Evolutionary conservation across 192 early-diverging fungal species (phyloP).

Genomic region (Polychytrium aggregatum): DNA sequence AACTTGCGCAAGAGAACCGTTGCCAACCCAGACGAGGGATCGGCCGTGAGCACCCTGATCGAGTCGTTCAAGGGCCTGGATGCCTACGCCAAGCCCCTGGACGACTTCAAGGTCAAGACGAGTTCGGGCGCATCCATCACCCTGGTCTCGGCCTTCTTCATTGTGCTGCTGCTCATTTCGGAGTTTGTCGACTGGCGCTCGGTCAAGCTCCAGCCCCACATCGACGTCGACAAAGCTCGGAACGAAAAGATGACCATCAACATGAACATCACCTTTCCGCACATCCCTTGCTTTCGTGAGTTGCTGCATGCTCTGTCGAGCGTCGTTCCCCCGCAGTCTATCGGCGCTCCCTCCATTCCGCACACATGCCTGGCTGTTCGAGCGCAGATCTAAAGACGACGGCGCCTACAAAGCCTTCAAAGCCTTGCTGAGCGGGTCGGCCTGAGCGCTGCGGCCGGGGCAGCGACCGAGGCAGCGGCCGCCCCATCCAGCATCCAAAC

Average conservation of each 20-base stretch:
- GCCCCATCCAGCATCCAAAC: too few relatives aligned
- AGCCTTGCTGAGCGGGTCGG: too few relatives aligned
- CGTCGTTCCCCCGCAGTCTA: neutral
- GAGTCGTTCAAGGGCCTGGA: too few relatives aligned
- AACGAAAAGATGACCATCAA: slow-evolving; percentile 85
- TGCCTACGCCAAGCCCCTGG: slow-evolving; percentile 88
- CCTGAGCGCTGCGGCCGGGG: too few relatives aligned
- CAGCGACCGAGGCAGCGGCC: too few relatives aligned
- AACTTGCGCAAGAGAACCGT: too few relatives aligned
- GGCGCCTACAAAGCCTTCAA: neutral
- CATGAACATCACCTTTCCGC: slow-evolving; percentile 83
- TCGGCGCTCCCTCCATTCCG: neutral
- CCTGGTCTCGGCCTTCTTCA: slow-evolving; percentile 58
- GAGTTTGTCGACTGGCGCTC: slow-evolving; percentile 75
- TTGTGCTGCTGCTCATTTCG: slow-evolving; percentile 61
- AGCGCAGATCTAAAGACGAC: too few relatives aligned
- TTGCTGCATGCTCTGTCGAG: neutral
- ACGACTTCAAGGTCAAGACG: slow-evolving; percentile 84
- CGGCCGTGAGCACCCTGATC: too few relatives aligned
- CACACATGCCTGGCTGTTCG: too few relatives aligned
- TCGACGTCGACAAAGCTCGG: slow-evolving; percentile 73
- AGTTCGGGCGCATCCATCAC: slow-evolving; percentile 71
- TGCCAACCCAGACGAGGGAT: too few relatives aligned
- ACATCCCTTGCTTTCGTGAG: slow-evolving; percentile 79
- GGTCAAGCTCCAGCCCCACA: slow-evolving; percentile 53